Percentiles rank a stretch among this genome's conserved stretches.
Evolutionary conservation across 352 stramenopile species (phyloP).

Genomic region (Pythium coloratum): DNA sequence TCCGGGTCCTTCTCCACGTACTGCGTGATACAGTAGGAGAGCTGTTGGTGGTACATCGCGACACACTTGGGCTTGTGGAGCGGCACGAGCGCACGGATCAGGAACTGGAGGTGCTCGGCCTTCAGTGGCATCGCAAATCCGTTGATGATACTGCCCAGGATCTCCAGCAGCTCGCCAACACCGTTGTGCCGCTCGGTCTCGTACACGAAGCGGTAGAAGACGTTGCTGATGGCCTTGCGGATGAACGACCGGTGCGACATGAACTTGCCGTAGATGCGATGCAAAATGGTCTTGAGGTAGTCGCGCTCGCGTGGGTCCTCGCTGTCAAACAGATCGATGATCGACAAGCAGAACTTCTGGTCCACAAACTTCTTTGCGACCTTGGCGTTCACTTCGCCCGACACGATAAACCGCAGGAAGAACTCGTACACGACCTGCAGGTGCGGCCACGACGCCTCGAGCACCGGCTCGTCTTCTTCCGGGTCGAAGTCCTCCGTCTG

Average conservation of each 20-base stretch:
- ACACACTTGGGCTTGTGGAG: constrained; percentile 96
- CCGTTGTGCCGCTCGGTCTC: constrained; percentile 95
- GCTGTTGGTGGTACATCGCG: constrained; percentile 96
- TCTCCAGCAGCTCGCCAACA: constrained; percentile 98
- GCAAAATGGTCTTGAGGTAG: constrained; percentile 99
- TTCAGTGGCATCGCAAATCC: constrained; percentile 99
- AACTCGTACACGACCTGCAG: constrained; percentile 99
- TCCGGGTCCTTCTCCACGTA: constrained; percentile 99
- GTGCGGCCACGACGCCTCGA: constrained; percentile 97
- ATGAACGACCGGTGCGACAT: constrained; percentile 98
- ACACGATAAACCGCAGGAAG: constrained; percentile 97
- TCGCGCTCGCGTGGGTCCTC: constrained; percentile 98
- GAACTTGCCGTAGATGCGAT: constrained; percentile 99
- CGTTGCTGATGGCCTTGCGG: constrained; percentile 96
- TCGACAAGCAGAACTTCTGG: constrained; percentile 91
- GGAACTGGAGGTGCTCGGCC: constrained; percentile 96
- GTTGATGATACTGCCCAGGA: constrained; percentile 99
- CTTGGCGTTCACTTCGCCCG: constrained; percentile 96
- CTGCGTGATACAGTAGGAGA: constrained; percentile 99
- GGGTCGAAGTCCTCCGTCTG: constrained; percentile 98
- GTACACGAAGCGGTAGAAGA: constrained; percentile 99
- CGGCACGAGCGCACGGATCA: constrained; percentile 93
- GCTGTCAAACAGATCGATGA: constrained; percentile 85
- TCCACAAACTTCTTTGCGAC: constrained; percentile 97
- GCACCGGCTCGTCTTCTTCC: constrained; percentile 97